These are phyloP conservation scores for Camellia granthamiana DNA, from an alignment of 148 eudicot genomes.

Conservation along the genomic window DNA sequence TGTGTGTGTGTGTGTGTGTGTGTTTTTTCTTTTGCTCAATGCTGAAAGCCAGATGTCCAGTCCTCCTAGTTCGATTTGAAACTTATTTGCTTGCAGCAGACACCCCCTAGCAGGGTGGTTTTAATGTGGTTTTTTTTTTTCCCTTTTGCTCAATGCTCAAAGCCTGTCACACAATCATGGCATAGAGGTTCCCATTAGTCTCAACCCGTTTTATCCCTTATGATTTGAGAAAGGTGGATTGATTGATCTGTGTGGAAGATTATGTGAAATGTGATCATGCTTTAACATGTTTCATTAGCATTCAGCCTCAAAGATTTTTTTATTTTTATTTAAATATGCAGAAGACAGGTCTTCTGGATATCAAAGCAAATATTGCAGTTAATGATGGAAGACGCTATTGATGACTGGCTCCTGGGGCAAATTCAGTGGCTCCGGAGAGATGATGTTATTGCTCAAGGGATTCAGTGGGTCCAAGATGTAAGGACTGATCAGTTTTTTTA, in stretches of 20 bases:
- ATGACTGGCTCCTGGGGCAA: slow-evolving; percentile 90
- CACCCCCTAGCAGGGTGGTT: background rate
- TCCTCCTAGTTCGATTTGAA: background rate
- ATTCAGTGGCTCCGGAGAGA: slow-evolving; percentile 89
- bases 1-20: background rate
- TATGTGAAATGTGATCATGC: background rate
- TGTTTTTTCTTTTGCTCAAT: background rate
- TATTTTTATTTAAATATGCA: slow-evolving; percentile 30
- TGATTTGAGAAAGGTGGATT: background rate
- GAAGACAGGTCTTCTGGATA: slow-evolving; percentile 98
- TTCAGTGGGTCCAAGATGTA: slow-evolving; percentile 90
- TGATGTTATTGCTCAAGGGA: slow-evolving; percentile 74
- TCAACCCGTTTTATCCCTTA: background rate
- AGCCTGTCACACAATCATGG: background rate
- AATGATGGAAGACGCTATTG: slow-evolving; percentile 97
- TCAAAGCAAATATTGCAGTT: slow-evolving; percentile 95
- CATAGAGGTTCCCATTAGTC: background rate
- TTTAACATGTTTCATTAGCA: background rate
- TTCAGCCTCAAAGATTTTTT: slow-evolving; percentile 4
- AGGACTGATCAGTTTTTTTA: slow-evolving; percentile 24
- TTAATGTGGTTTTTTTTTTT: background rate
- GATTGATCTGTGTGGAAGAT: background rate
- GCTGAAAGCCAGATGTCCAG: background rate
- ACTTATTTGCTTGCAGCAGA: background rate
- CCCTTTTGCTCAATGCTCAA: background rate